These are phyloP conservation scores for Magnaporthiopsis incrustans DNA, from an alignment of 2,329 filamentous ascomycete genomes.

Conservation along the genomic window DNA sequence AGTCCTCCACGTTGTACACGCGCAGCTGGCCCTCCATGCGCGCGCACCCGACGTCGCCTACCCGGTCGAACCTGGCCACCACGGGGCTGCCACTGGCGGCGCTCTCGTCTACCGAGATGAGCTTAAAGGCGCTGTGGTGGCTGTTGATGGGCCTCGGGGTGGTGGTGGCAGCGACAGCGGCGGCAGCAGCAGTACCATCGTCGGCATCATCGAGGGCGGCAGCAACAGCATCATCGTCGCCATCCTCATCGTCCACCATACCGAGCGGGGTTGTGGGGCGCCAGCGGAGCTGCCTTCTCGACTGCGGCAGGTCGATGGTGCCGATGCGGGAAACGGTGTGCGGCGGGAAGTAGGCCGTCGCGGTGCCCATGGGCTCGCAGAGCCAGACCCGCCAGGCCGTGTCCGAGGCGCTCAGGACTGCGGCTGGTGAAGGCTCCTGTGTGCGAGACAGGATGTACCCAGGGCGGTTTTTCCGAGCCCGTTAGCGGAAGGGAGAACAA, in stretches of 20 bases:
- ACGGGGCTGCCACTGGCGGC: constrained; percentile 50
- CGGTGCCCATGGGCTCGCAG: background rate
- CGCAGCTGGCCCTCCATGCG: background rate
- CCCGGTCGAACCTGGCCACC: constrained; percentile 58
- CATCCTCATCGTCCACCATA: background rate
- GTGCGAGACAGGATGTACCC: background rate
- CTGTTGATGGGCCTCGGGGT: background rate
- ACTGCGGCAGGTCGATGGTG: background rate
- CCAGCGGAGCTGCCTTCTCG: background rate
- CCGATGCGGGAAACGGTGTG: background rate
- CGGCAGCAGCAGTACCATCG: background rate
- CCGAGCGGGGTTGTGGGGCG: background rate
- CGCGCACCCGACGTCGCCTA: constrained; percentile 40
- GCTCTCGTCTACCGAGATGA: constrained; percentile 49
- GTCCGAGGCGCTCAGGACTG: background rate
- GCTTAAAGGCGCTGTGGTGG: constrained; percentile 52
- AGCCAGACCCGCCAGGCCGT: background rate
- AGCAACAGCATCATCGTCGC: background rate
- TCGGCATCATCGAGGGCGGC: background rate
- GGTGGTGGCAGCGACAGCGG: too few relatives aligned
- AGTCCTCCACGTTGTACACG: background rate
- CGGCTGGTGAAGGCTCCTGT: background rate
- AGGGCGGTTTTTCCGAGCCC: too few relatives aligned
- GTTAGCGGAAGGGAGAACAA: background rate
- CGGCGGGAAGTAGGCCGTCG: background rate